Evolutionary conservation across 371 early-diverging fungal species (phyloP), one percentile per base, ranked within the genome.

Genomic region (Cladochytrium tenue): DNA sequence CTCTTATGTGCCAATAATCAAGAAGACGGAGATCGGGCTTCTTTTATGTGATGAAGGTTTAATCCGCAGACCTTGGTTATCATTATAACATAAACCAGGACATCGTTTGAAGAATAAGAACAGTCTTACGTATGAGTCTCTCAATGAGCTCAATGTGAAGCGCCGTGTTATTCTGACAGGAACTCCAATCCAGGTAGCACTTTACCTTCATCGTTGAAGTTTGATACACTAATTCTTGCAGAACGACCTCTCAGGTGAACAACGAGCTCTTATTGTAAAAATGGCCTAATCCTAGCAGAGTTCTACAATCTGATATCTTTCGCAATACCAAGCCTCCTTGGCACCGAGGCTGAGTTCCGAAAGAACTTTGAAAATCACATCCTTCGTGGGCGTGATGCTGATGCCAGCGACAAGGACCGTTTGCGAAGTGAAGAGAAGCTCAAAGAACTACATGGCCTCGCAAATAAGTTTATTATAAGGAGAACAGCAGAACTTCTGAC

Each of bases 81-180:
- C 13, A 20, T 5, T 36, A 26, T 31, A 25, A 60, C 33, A 63
- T 32, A 30, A 17, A 50, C 2, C 31, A 77, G 78, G 98, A 0
- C 99, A 99, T 81, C 87, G 97, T 23, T 75, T 99, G 50, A 98
- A 99, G 76, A 99, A 99, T 73, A 81, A 90, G 35, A 91, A 84
- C 10, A 94, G 94, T 10, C 86, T 89, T 66, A 90, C 95, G 0
- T 97, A 94, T 71, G 84, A 88, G 65, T 90, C 93, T 10, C 72
- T 97, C 32, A 94, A 94, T 66, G 82, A 79, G 33, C 76, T 96
- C 61, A 88, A 91, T 63, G 93, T 94, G 1, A 87, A 89, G 68
- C 81, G 93, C 13, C 84, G 96, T 58, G 93, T 97, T 3, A 95
- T 96, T 70, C 76, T 99, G 17, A 93, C 98, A 0, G 99, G 99